Conservation (phyloP, 2,329 filamentous ascomycete species). For the Cryphonectria naterciae region DNA sequence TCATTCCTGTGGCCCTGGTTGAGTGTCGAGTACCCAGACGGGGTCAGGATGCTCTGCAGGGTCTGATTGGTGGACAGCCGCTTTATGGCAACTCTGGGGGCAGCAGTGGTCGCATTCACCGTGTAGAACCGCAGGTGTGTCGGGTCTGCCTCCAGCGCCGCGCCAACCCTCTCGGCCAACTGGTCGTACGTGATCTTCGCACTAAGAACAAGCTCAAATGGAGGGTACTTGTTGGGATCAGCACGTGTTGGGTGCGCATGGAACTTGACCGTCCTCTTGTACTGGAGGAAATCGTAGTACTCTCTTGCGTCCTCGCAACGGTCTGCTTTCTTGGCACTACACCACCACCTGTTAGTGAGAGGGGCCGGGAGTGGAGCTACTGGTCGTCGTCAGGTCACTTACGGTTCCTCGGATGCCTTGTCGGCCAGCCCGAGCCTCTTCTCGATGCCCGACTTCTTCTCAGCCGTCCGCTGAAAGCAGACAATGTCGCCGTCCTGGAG, state of each 20-base stretch:
- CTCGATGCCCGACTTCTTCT: constrained; percentile 49
- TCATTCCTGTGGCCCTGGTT: constrained; percentile 74
- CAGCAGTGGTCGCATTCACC: constrained; percentile 75
- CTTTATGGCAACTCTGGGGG: constrained; percentile 78
- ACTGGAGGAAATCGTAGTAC: constrained; percentile 92
- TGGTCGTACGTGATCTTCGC: constrained; percentile 90
- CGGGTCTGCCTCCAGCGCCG: constrained; percentile 74
- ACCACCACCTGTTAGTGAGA: constrained; percentile 27
- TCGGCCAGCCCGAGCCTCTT: constrained; percentile 45
- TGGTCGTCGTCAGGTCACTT: constrained; percentile 21
- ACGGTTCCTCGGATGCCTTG: constrained; percentile 42
- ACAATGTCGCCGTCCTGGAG: constrained; percentile 97
- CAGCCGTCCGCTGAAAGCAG: constrained; percentile 77
- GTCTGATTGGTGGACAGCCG: constrained; percentile 66
- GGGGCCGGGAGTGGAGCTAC: constrained; percentile 12
- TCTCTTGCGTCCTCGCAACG: constrained; percentile 73
- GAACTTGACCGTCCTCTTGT: constrained; percentile 80
- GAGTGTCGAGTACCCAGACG: constrained; percentile 72
- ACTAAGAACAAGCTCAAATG: constrained; percentile 79
- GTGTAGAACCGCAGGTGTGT: constrained; percentile 93
- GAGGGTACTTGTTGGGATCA: constrained; percentile 61
- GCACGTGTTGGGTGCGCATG: constrained; percentile 65
- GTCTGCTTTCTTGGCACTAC: constrained; percentile 48
- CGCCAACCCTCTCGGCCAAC: constrained; percentile 80
- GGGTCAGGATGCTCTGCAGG: constrained; percentile 78